Conservation (phyloP, 495 filamentous ascomycete genomes). For the Achaetomiella virescens region DNA sequence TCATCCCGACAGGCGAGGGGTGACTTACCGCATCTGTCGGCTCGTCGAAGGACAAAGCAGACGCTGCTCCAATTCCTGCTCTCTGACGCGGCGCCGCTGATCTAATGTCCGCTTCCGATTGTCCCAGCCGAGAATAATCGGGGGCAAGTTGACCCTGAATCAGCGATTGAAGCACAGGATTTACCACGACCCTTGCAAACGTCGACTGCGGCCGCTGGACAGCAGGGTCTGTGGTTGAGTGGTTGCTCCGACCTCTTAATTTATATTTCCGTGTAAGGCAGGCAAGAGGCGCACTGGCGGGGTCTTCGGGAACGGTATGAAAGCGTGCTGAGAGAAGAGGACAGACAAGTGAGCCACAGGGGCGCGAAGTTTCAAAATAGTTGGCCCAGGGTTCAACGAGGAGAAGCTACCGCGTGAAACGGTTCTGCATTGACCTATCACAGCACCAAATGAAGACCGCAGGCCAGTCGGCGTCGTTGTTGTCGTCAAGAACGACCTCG, state of each 20-base stretch:
- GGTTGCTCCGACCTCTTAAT: not conserved
- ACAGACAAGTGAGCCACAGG: no score
- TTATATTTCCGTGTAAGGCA: not conserved
- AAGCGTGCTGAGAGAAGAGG: no score
- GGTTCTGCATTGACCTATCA: no score
- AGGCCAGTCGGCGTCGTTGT: no score
- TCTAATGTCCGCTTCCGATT: slow-evolving; percentile 10
- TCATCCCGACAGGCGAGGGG: slow-evolving; percentile 8
- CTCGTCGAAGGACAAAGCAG: slow-evolving; percentile 16
- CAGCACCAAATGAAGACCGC: no score
- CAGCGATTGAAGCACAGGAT: slow-evolving; percentile 16
- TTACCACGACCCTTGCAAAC: slow-evolving; percentile 19
- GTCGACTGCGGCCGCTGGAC: not conserved
- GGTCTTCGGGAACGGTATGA: no score
- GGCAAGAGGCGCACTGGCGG: not conserved
- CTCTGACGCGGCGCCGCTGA: not conserved
- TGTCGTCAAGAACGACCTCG: no score
- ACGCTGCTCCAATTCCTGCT: slow-evolving; percentile 14
- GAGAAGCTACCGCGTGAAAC: no score
- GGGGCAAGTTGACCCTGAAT: slow-evolving; percentile 15
- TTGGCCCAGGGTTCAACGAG: no score
- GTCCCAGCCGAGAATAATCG: slow-evolving; percentile 6
- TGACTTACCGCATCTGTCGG: slow-evolving; percentile 18
- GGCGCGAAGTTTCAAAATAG: no score
- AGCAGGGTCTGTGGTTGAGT: not conserved